These are phyloP conservation scores for Chaetomidium leptoderma DNA, from an alignment of 495 filamentous ascomycete species.

Conservation along the genomic window DNA sequence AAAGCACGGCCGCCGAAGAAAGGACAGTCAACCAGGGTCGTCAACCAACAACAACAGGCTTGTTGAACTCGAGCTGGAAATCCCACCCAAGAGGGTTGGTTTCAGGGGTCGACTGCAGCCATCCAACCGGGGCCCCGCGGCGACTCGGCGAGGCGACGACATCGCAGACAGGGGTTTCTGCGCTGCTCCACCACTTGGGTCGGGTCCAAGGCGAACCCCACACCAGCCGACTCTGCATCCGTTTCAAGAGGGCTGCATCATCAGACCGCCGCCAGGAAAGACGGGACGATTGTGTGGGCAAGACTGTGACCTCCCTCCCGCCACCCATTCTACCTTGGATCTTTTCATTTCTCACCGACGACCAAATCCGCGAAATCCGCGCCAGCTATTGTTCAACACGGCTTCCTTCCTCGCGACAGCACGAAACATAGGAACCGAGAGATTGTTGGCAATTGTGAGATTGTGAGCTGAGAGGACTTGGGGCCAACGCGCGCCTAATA, in stretches of 20 bases:
- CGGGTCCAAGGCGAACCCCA: background rate
- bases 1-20: no score
- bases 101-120: background rate
- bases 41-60: no score
- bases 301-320: no score
- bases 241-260: conserved; percentile 7
- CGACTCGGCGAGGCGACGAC: background rate
- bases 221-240: conserved; percentile 2
- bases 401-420: background rate
- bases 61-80: no score
- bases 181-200: conserved; percentile 12
- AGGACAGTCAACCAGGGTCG: background rate
- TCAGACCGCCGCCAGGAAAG: background rate
- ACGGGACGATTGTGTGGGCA: background rate
- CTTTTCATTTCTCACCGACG: background rate
- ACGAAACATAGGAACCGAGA: no score
- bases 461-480: background rate
- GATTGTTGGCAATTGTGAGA: background rate
- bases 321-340: no score
- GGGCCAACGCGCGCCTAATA: background rate
- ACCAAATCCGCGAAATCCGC: no score
- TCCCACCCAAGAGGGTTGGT: background rate
- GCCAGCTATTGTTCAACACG: no score
- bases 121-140: background rate
- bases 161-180: conserved; percentile 7